These are phyloP conservation scores for Scutellaria minor DNA, from an alignment of 257 asterid species.

Conservation along the genomic window DNA sequence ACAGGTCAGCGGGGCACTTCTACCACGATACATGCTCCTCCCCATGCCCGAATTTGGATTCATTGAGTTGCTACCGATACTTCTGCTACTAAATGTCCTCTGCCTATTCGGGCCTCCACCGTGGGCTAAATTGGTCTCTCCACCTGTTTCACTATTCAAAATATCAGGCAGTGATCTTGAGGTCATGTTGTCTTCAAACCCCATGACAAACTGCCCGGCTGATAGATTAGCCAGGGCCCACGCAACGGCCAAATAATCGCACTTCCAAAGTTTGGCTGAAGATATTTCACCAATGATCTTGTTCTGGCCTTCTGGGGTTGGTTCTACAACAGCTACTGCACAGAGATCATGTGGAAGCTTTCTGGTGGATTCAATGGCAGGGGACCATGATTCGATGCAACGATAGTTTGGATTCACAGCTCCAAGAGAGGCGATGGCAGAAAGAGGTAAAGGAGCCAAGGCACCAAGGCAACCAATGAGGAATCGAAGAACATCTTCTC, in stretches of 20 bases:
- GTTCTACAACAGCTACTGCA: constrained; percentile 89
- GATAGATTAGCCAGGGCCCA: constrained; percentile 94
- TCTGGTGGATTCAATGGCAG: constrained; percentile 69
- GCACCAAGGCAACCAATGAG: constrained; percentile 97
- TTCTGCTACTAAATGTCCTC: constrained; percentile 76
- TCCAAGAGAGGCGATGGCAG: constrained; percentile 73
- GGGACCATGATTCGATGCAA: constrained; percentile 64
- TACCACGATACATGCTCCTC: constrained; percentile 90
- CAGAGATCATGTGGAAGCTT: constrained; percentile 70
- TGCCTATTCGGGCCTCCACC: constrained; percentile 40
- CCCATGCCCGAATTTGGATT: constrained; percentile 53
- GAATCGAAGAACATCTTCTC: constrained; percentile 95
- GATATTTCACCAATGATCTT: constrained; percentile 92
- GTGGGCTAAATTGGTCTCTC: constrained; percentile 43
- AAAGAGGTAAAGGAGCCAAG: constrained; percentile 94
- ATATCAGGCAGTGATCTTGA: constrained; percentile 52
- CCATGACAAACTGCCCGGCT: constrained; percentile 91
- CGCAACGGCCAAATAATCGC: constrained; percentile 81
- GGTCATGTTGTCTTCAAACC: constrained; percentile 70
- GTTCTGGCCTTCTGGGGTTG: constrained; percentile 54
- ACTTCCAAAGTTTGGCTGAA: constrained; percentile 84
- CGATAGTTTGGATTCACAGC: constrained; percentile 73
- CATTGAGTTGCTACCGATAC: constrained; percentile 63
- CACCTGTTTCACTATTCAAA: constrained; percentile 34
- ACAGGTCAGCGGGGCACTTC: constrained; percentile 92